Conservation (phyloP, 192 early-diverging fungal genomes). For the Obelidium mucronatum region DNA sequence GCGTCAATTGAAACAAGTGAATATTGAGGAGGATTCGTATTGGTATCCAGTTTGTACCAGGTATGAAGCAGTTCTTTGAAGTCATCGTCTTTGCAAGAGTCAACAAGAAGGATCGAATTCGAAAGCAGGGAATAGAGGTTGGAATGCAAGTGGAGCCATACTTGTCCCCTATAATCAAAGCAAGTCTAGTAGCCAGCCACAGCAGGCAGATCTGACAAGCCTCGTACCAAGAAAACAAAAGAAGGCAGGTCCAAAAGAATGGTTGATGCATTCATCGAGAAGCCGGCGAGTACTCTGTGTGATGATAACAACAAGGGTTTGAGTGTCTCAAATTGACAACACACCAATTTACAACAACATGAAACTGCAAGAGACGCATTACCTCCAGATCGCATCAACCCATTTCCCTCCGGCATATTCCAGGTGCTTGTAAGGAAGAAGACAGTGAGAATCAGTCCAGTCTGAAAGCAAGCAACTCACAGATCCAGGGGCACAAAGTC, state of each 20-base stretch:
- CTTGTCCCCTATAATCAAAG: conserved; percentile 33
- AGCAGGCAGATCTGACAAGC: too few relatives aligned
- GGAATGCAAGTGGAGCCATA: conserved; percentile 25
- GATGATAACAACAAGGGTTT: background rate
- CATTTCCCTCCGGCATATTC: background rate
- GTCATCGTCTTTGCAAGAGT: conserved; percentile 5
- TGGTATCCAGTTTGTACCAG: conserved; percentile 30
- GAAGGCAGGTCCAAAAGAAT: conserved; percentile 32
- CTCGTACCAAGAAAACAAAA: conserved; percentile 35
- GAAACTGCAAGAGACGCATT: too few relatives aligned
- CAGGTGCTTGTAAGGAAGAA: background rate
- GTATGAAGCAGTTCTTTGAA: conserved; percentile 14
- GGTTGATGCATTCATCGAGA: conserved; percentile 15
- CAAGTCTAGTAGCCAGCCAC: too few relatives aligned
- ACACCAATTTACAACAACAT: too few relatives aligned
- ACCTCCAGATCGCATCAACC: background rate
- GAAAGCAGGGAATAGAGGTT: background rate
- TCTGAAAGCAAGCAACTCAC: conserved; percentile 9
- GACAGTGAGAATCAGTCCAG: background rate
- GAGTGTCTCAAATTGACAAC: background rate
- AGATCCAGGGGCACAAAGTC: conserved; percentile 37
- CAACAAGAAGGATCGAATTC: background rate
- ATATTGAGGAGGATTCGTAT: too few relatives aligned
- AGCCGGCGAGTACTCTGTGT: background rate
- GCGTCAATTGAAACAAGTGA: too few relatives aligned